Evolutionary conservation across 768 basidiomycete species (phyloP).

Genomic region (Porphyrellus cyaneotinctus): DNA sequence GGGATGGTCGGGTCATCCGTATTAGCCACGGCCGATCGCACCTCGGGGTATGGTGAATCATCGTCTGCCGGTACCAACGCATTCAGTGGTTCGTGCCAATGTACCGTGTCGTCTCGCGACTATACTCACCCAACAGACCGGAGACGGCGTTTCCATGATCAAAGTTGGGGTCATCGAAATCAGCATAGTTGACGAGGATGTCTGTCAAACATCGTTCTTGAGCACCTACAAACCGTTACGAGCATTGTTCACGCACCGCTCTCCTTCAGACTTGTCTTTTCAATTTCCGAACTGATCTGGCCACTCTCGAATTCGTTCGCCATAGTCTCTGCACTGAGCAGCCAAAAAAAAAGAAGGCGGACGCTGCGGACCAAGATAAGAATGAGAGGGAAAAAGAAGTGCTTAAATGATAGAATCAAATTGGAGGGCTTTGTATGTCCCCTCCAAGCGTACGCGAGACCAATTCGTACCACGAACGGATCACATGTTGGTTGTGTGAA

Average conservation of each 20-base stretch:
- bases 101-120: too few relatives aligned
- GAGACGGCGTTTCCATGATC: conserved; percentile 19
- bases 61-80: conserved; percentile 40
- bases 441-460: too few relatives aligned
- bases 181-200: conserved; percentile 1
- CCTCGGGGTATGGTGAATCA: conserved; percentile 84
- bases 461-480: too few relatives aligned
- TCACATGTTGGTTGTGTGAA: too few relatives aligned
- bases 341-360: too few relatives aligned
- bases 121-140: conserved; percentile 18
- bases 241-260: conserved; percentile 1
- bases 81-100: conserved; percentile 16
- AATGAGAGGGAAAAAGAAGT: background rate
- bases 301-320: background rate
- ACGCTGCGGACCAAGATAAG: too few relatives aligned
- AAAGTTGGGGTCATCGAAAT: conserved; percentile 38
- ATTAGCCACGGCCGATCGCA: conserved; percentile 71
- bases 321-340: conserved; percentile 13
- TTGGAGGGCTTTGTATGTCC: background rate
- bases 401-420: too few relatives aligned
- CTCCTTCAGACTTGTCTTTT: conserved; percentile 12
- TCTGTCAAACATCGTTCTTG: background rate
- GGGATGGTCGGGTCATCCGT: conserved; percentile 68
- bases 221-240: background rate
- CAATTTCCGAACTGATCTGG: conserved; percentile 4